These are phyloP conservation scores for Fragaria vesca DNA, from an alignment of 306 rosid genomes.

Conservation along the genomic window DNA sequence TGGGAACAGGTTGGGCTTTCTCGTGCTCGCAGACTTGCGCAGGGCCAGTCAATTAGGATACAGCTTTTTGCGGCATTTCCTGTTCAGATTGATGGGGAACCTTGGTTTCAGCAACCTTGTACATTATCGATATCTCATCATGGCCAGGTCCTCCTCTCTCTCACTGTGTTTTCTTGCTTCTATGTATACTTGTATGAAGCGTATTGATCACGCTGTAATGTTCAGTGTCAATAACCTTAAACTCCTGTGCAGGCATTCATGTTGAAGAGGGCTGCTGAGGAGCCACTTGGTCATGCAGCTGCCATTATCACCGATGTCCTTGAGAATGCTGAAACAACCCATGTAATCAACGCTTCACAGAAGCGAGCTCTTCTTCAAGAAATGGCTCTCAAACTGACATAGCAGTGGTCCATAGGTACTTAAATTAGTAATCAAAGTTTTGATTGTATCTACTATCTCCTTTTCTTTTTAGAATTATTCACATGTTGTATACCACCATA, in stretches of 20 bases:
- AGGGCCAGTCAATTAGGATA: slow-evolving; percentile 89
- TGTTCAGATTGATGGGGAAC: slow-evolving; percentile 98
- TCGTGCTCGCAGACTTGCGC: slow-evolving; percentile 97
- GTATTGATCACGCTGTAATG: neutral
- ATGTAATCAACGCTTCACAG: slow-evolving; percentile 83
- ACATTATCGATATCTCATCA: slow-evolving; percentile 78
- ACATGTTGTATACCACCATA: slow-evolving; percentile 2
- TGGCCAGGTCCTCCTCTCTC: slow-evolving; percentile 74
- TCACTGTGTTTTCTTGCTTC: neutral
- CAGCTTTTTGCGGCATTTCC: slow-evolving; percentile 74
- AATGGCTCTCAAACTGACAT: slow-evolving; percentile 87
- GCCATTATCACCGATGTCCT: slow-evolving; percentile 92
- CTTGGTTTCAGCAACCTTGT: slow-evolving; percentile 87
- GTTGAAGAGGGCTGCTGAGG: slow-evolving; percentile 89
- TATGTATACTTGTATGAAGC: neutral
- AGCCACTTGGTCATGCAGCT: slow-evolving; percentile 99
- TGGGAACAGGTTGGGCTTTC: slow-evolving; percentile 88
- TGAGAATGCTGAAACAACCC: slow-evolving; percentile 85
- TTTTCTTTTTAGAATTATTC: slow-evolving; percentile 5
- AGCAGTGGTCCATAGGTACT: slow-evolving; percentile 26
- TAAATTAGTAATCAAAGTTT: slow-evolving; percentile 34
- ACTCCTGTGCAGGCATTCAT: slow-evolving; percentile 71
- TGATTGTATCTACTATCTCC: slow-evolving; percentile 37
- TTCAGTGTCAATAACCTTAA: neutral
- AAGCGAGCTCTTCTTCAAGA: slow-evolving; percentile 96